Evolutionary conservation across 2,329 filamentous ascomycete genomes (phyloP).

Genomic region (Monilinia polystroma): DNA sequence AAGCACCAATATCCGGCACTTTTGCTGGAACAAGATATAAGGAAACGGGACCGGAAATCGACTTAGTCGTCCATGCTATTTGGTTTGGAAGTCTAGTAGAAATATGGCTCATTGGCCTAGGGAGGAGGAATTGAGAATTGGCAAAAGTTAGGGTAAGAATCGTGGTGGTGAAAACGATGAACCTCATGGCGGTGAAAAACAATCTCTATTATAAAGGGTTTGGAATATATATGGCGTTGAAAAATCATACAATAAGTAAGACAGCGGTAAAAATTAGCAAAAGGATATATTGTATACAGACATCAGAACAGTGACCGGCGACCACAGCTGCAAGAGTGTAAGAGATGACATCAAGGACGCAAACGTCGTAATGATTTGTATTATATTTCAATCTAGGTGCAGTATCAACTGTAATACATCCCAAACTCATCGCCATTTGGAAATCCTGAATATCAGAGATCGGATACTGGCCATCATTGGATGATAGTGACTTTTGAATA

Average conservation of each 20-base stretch:
- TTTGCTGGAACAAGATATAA: slow-evolving; percentile 18
- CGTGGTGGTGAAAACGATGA: background rate
- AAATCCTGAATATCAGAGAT: background rate
- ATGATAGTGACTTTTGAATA: background rate
- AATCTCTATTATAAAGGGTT: background rate
- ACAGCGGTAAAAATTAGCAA: background rate
- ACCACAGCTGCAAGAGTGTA: background rate
- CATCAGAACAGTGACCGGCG: background rate
- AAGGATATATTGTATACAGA: background rate
- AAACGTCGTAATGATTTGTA: background rate
- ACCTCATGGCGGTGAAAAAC: background rate
- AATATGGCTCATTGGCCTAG: background rate
- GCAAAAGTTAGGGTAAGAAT: background rate
- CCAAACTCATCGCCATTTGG: slow-evolving; percentile 13
- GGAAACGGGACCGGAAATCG: slow-evolving; percentile 6
- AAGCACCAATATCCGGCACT: background rate
- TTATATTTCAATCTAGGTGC: background rate
- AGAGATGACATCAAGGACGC: background rate
- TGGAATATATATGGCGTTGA: no score
- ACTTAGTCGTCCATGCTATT: background rate
- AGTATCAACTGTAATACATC: background rate
- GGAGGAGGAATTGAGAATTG: background rate
- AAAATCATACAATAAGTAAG: background rate
- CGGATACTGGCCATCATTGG: background rate
- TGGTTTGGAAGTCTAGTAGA: background rate